Percentiles rank a stretch among this genome's conserved stretches.
Evolutionary conservation across 805 yeast genomes (phyloP).

Genomic region (Pichia sporocuriosa): DNA sequence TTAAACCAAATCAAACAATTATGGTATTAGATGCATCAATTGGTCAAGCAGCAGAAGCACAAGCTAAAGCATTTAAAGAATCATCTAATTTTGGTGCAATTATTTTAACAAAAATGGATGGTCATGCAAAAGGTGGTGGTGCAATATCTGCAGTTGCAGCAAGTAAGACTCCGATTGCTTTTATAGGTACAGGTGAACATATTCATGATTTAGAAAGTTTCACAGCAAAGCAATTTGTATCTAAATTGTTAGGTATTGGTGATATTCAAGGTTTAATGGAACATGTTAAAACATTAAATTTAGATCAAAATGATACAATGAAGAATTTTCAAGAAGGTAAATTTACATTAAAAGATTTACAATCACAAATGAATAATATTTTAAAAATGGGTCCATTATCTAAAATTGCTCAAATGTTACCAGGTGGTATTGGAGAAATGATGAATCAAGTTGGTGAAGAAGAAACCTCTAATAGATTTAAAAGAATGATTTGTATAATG

Average conservation of each 20-base stretch:
- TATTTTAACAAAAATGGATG: slow-evolving; percentile 93
- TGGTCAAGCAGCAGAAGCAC: slow-evolving; percentile 97
- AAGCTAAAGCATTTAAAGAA: slow-evolving; percentile 90
- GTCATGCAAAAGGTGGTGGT: slow-evolving; percentile 99
- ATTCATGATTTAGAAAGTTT: slow-evolving; percentile 87
- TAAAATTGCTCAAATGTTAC: slow-evolving; percentile 92
- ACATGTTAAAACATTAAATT: slow-evolving; percentile 80
- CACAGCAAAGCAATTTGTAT: slow-evolving; percentile 81
- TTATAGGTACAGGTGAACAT: slow-evolving; percentile 98
- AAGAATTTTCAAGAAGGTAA: slow-evolving; percentile 93
- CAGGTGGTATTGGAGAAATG: slow-evolving; percentile 79
- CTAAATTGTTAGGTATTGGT: slow-evolving; percentile 92
- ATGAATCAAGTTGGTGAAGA: slow-evolving; percentile 87
- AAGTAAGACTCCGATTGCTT: slow-evolving; percentile 88
- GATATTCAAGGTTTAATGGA: slow-evolving; percentile 92
- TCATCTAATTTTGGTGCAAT: slow-evolving; percentile 92
- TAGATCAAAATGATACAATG: slow-evolving; percentile 84
- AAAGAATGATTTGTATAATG: slow-evolving; percentile 83
- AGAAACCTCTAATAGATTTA: slow-evolving; percentile 77
- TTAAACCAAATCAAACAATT: slow-evolving; percentile 90
- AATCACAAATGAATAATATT: slow-evolving; percentile 90
- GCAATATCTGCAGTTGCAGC: slow-evolving; percentile 98
- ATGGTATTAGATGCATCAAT: slow-evolving; percentile 97
- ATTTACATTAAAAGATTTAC: slow-evolving; percentile 84
- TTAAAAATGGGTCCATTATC: slow-evolving; percentile 96